These are phyloP conservation scores for Lipomyces starkeyi DNA, from an alignment of 805 yeast genomes.

Conservation along the genomic window DNA sequence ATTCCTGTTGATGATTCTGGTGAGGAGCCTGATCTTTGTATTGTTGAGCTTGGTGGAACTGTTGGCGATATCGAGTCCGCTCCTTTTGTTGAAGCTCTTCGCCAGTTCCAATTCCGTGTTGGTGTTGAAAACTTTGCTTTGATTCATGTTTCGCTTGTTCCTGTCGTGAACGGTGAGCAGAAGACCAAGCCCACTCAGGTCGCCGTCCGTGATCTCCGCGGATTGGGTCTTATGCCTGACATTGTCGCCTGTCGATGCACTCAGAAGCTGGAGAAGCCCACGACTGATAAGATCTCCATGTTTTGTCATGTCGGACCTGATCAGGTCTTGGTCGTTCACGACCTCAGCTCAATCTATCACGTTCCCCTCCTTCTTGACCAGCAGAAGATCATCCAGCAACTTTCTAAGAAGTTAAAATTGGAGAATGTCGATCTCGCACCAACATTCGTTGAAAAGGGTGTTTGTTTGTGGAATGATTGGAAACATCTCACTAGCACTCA, in stretches of 20 bases:
- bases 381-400: constrained; percentile 79
- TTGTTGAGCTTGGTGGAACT: constrained; percentile 95
- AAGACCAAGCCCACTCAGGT: constrained; percentile 99
- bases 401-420: constrained; percentile 70
- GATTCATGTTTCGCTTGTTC: constrained; percentile 95
- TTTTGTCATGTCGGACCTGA: constrained; percentile 99
- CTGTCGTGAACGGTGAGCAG: constrained; percentile 98
- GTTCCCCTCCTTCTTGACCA: constrained; percentile 90
- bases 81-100: constrained; percentile 97
- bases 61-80: constrained; percentile 99
- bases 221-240: constrained; percentile 92
- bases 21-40: constrained; percentile 92
- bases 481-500: constrained; percentile 71
- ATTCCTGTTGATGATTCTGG: constrained; percentile 92
- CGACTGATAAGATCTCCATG: constrained; percentile 97
- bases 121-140: constrained; percentile 92
- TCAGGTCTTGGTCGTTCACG: constrained; percentile 96
- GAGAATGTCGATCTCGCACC: constrained; percentile 53
- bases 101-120: constrained; percentile 98
- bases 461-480: constrained; percentile 76
- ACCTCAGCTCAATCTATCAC: constrained; percentile 95
- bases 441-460: constrained; percentile 69
- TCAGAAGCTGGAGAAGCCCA: constrained; percentile 75
- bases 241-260: constrained; percentile 98
- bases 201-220: constrained; percentile 94